Conservation (phyloP, 306 rosid genomes). For the Pueraria montana region DNA sequence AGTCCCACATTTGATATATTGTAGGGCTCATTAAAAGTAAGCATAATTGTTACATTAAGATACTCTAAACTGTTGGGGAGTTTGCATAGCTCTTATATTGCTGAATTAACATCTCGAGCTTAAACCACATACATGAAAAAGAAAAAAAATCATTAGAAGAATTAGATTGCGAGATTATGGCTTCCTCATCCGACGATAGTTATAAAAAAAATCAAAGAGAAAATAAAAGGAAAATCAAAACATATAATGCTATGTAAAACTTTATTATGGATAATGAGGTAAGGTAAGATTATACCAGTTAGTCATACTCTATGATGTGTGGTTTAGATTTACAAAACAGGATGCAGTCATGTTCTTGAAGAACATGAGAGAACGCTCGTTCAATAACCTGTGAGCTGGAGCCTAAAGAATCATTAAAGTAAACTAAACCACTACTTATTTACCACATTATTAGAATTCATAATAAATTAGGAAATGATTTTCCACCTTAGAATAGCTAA, state of each 20-base stretch:
- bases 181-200: neutral
- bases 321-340: slow-evolving; percentile 44
- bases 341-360: slow-evolving; percentile 38
- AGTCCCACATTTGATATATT: too few relatives aligned
- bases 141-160: too few relatives aligned
- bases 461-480: slow-evolving; percentile 42
- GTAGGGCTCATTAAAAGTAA: too few relatives aligned
- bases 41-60: too few relatives aligned
- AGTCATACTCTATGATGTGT: slow-evolving; percentile 27
- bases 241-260: neutral
- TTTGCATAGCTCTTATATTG: too few relatives aligned
- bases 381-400: slow-evolving; percentile 24
- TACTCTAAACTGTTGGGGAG: too few relatives aligned
- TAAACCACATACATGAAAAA: too few relatives aligned
- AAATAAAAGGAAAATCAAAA: neutral
- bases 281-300: slow-evolving; percentile 9
- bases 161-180: neutral
- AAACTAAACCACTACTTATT: slow-evolving; percentile 49
- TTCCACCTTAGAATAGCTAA: slow-evolving; percentile 37
- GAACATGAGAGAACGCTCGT: slow-evolving; percentile 45
- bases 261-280: neutral
- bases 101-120: too few relatives aligned
- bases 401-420: slow-evolving; percentile 29
- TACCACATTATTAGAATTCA: slow-evolving; percentile 40
- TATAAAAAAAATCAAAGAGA: neutral